Conservation (phyloP, 139 green algal species). For the Chlamydomonas sphaeroides region DNA sequence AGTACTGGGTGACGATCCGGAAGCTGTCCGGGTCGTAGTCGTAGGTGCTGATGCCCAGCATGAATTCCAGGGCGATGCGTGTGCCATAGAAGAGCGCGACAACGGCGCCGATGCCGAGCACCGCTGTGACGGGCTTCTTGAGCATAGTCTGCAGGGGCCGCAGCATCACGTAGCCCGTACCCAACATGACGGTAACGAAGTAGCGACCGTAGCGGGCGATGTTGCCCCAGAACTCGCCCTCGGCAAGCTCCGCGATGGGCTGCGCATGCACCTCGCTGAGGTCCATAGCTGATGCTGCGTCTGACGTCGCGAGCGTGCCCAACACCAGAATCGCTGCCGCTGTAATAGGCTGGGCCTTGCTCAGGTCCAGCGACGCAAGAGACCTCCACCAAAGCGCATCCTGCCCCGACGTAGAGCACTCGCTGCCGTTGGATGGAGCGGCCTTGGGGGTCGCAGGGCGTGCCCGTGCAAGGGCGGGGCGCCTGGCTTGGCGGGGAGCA, state of each 20-base stretch:
- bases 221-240: slow-evolving; percentile 85
- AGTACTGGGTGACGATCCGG: slow-evolving; percentile 6
- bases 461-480: no score
- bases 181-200: slow-evolving; percentile 90
- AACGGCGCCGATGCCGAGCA: slow-evolving; percentile 61
- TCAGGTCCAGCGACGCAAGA: background rate
- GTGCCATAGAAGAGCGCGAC: slow-evolving; percentile 56
- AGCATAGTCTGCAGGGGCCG: slow-evolving; percentile 76
- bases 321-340: background rate
- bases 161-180: slow-evolving; percentile 88
- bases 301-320: background rate
- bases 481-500: background rate
- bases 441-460: no score
- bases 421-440: background rate
- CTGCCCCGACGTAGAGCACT: slow-evolving; percentile 19
- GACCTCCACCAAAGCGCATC: slow-evolving; percentile 11
- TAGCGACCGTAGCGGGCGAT: slow-evolving; percentile 83
- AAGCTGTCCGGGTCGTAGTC: slow-evolving; percentile 26
- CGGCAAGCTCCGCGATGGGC: slow-evolving; percentile 58
- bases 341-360: slow-evolving; percentile 2
- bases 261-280: background rate
- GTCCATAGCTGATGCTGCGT: background rate
- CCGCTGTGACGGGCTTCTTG: slow-evolving; percentile 73
- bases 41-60: slow-evolving; percentile 71
- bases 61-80: slow-evolving; percentile 70